phyloP scores from a whole-genome alignment of 2,329 filamentous ascomycete genomes.

The Thelonectria blattea region DNA sequence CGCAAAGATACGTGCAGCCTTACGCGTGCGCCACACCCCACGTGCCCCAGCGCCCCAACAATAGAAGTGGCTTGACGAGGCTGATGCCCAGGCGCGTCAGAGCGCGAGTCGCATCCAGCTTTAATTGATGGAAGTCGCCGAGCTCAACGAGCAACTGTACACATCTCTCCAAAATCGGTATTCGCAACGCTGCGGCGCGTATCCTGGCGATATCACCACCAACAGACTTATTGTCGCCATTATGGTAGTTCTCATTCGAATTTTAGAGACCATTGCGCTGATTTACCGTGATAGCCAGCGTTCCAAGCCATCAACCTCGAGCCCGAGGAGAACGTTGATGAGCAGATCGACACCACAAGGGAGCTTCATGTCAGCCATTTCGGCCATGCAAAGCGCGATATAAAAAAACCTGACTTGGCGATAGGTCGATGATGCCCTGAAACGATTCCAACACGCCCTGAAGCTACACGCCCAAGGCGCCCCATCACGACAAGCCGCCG shows the following conservation, averaged over 20 bases:
- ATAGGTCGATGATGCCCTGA: conserved; percentile 91
- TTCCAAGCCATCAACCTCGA: conserved; percentile 95
- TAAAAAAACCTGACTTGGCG: conserved; percentile 5
- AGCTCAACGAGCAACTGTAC: conserved; percentile 21
- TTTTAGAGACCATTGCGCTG: conserved; percentile 9
- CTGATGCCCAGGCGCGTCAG: conserved; percentile 33
- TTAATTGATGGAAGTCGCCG: conserved; percentile 25
- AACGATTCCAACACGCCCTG: conserved; percentile 89
- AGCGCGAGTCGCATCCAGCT: conserved; percentile 29
- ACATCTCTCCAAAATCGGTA: conserved; percentile 11
- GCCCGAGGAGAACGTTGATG: conserved; percentile 86
- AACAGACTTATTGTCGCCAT: conserved; percentile 25
- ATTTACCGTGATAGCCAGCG: conserved; percentile 54
- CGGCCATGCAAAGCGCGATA: not conserved
- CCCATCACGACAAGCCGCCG: conserved; percentile 74
- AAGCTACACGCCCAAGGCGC: conserved; percentile 91
- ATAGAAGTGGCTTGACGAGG: conserved; percentile 34
- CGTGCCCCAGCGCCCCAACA: conserved; percentile 21
- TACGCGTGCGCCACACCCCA: conserved; percentile 37
- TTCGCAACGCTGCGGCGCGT: conserved; percentile 19
- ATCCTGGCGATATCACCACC: conserved; percentile 27
- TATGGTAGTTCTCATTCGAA: conserved; percentile 27
- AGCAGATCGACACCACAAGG: conserved; percentile 93
- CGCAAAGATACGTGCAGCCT: conserved; percentile 26
- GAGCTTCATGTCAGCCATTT: conserved; percentile 73